These are phyloP conservation scores for Eleusine indica DNA, from an alignment of 176 grass and related monocot species.

Conservation along the genomic window DNA sequence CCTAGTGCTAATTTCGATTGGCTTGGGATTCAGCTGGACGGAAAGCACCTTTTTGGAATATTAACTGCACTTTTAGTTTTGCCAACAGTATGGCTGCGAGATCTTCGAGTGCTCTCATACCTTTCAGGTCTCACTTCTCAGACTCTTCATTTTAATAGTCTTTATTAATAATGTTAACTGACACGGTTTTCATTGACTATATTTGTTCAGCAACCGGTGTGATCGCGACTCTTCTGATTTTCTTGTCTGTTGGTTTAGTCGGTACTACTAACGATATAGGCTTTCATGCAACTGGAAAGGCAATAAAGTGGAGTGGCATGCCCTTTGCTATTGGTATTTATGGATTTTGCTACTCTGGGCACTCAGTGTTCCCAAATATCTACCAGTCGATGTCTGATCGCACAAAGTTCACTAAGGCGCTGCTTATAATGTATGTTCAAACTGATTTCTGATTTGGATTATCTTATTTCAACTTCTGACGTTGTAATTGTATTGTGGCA, in stretches of 20 bases:
- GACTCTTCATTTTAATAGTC: background rate
- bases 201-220: conserved; percentile 67
- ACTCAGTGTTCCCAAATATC: conserved; percentile 94
- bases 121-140: conserved; percentile 67
- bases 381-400: conserved; percentile 96
- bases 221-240: conserved; percentile 71
- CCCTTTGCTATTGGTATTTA: conserved; percentile 90
- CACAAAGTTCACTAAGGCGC: conserved; percentile 80
- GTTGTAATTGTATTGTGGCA: conserved; percentile 44
- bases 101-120: conserved; percentile 86
- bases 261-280: conserved; percentile 60
- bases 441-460: background rate
- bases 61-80: conserved; percentile 77
- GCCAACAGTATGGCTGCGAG: conserved; percentile 83
- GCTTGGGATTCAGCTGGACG: conserved; percentile 67
- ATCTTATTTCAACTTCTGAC: conserved; percentile 25
- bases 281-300: conserved; percentile 72
- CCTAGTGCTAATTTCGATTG: conserved; percentile 57
- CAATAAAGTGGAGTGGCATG: conserved; percentile 70
- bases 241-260: conserved; percentile 63
- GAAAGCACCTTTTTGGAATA: conserved; percentile 79
- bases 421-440: conserved; percentile 70
- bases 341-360: conserved; percentile 90
- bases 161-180: conserved; percentile 23
- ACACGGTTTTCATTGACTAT: conserved; percentile 18